Evolutionary conservation across 1,284 basidiomycete species (phyloP).

Genomic region (Prillingera fragicola): DNA sequence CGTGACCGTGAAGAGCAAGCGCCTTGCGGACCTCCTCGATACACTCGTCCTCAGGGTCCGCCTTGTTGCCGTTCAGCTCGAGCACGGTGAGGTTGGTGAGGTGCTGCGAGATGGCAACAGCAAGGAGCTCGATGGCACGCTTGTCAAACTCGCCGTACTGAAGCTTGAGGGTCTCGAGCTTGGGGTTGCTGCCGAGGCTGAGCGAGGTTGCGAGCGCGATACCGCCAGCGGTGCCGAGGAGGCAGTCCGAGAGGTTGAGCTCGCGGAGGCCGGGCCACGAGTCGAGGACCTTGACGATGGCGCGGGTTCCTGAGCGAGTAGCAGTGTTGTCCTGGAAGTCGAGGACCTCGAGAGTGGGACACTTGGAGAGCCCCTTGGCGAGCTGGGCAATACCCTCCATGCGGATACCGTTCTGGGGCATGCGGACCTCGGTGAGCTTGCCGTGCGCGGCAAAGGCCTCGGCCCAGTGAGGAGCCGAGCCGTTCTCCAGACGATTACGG

Average conservation of each 20-base stretch:
- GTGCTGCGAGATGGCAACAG: constrained; percentile 59
- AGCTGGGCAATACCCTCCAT: constrained; percentile 87
- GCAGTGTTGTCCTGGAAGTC: constrained; percentile 97
- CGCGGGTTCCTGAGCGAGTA: constrained; percentile 64
- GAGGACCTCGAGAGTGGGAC: constrained; percentile 64
- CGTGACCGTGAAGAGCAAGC: constrained; percentile 68
- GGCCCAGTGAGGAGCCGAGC: constrained; percentile 76
- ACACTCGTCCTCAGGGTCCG: constrained; percentile 72
- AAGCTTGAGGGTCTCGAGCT: constrained; percentile 68
- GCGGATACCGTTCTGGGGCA: constrained; percentile 96
- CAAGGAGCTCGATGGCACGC: constrained; percentile 62
- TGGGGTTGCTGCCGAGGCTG: constrained; percentile 60
- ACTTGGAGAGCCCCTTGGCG: constrained; percentile 67
- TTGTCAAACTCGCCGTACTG: constrained; percentile 86
- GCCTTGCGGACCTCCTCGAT: constrained; percentile 61
- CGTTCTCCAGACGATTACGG: constrained; percentile 89
- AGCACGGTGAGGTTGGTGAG: constrained; percentile 59
- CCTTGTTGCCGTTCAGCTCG: constrained; percentile 83
- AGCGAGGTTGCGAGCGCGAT: constrained; percentile 61
- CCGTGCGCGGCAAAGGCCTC: constrained; percentile 81
- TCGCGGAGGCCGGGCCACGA: constrained; percentile 67
- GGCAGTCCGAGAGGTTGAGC: constrained; percentile 88
- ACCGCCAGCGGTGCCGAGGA: constrained; percentile 62
- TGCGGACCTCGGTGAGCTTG: constrained; percentile 69
- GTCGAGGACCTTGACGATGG: constrained; percentile 66